These are phyloP conservation scores for Colletotrichum ledebouriae DNA, from an alignment of 2,329 filamentous ascomycete species.

Conservation along the genomic window DNA sequence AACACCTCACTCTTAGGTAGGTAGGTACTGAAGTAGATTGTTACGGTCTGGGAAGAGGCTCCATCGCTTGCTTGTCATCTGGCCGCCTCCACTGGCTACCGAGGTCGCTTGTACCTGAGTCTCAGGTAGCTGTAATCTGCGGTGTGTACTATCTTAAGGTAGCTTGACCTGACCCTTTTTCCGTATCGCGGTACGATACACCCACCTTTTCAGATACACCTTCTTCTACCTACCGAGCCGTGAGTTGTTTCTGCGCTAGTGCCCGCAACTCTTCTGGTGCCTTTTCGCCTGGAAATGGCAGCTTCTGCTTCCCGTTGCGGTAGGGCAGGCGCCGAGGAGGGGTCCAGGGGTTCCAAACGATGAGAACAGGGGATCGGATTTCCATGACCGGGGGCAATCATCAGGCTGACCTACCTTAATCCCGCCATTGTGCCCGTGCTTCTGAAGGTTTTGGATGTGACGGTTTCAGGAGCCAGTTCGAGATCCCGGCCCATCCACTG, in stretches of 20 bases:
- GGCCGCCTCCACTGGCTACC: background rate
- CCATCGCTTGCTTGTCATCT: background rate
- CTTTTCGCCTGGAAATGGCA: background rate
- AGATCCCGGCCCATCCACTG: background rate
- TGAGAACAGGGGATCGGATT: slow-evolving; percentile 13
- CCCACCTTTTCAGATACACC: no score
- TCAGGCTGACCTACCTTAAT: background rate
- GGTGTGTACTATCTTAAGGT: no score
- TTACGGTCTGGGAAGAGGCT: background rate
- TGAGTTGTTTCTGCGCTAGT: slow-evolving; percentile 9
- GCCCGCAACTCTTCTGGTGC: background rate
- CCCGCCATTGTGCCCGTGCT: background rate
- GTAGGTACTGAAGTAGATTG: no score
- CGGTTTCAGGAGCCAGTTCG: background rate
- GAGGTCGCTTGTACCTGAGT: background rate
- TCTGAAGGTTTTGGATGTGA: slow-evolving; percentile 5
- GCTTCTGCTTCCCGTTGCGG: slow-evolving; percentile 10
- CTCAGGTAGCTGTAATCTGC: no score
- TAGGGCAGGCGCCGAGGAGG: slow-evolving; percentile 29
- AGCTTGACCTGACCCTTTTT: background rate
- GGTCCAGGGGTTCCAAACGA: slow-evolving; percentile 22
- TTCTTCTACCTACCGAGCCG: no score
- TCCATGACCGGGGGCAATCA: slow-evolving; percentile 12
- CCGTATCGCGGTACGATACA: slow-evolving; percentile 19
- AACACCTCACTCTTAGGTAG: background rate